Base-by-base conservation (phyloP, 2,329 filamentous ascomycete species). In the Aspergillus nomiae region DNA sequence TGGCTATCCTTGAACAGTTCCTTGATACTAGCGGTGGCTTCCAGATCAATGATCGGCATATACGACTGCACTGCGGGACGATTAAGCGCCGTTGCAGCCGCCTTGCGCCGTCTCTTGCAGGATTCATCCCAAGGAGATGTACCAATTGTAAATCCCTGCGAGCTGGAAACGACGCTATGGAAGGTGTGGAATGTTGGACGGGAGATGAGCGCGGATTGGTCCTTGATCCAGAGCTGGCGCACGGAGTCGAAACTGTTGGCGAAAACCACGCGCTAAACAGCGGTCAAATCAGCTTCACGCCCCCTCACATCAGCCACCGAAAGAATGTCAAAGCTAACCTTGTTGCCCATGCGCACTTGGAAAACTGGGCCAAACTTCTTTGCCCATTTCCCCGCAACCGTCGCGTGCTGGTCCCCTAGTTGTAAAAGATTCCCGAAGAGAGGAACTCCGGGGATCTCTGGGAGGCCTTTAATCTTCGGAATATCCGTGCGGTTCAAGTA, bases 101-200 rank as follows among this genome's bases (percentile, higher is more conserved):
- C 91, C 80, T 92, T 94, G 65, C 92, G 86, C 11, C 91, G 85
- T 28, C 84, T 82, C 76, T 94, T 94, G 78, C 90, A 92, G 2
- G 88, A 92, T 57, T 92, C 91, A 65, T 94, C 90, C 89, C 91
- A 95, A 0, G 92, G 91, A 0, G 90, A 93, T 0, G 91, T 92
- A 1, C 92, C 92, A 64, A 95, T 92, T 0, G 91, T 94, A 76
- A 92, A 91, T 7, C 91, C 91, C 69, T 92, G 89, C 0, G 89
- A 91, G 38, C 84, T 87, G 1, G 90, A 92, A 3, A 93, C 89
- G 4, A 94, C 89, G 6, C 85, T 90, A 77, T 94, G 91, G 76
- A 94, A 94, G 0, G 91, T 94, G 76, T 94, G 90, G 55, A 93
- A 86, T 28, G 84, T 92, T 0, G 92, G 92, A 2, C 92, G 86